Base-by-base conservation (phyloP, 2,329 filamentous ascomycete species). In the Drechslerella coelobrocha region DNA sequence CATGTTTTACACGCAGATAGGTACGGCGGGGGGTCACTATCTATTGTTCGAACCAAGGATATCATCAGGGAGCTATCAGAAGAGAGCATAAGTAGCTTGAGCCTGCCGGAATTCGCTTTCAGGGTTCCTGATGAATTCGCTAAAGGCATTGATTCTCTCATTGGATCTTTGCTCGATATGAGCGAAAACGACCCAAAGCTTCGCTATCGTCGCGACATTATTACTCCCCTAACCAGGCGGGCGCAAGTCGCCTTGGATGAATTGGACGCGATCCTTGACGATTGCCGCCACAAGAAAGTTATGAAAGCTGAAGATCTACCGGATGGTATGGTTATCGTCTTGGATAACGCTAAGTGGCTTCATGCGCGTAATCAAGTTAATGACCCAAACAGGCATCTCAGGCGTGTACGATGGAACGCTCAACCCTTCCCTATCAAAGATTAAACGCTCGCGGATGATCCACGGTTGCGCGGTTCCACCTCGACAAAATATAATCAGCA, bases 281-380 rank as follows among this genome's bases (percentile, higher is more conserved):
- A 72, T 45, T 52, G 61, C 68, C 5, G 66, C 61, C 48, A 52
- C 43, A 62, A 72, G 1, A 55, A 77, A 2, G 68, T 78, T 31
- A 69, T 80, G 1, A 74, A 72, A 1, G 61, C 75, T 0, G 66
- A 76, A 8, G 47, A 66, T 1, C 61, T 79, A 47, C 77, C 76
- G 0, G 61, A 73, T 14, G 76, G 76, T 1, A 76, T 76, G 17
- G 75, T 79, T 23, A 68, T 79, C n/a, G 61, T 79, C 26, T 71
- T 80, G 17, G 78, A 79, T 69, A 79, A 80, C 60, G 59, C 76
- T 2, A 76, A 76, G 34, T 79, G 78, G 77, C 63, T 80, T 8
- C 79, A 80, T 76, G 77, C 77, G 7, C 74, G 78, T 31, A 78
- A 75, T 57, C 71, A 76, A 27, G 76, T 79, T 23, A 78, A 75